Percentiles rank a stretch among this genome's conserved stretches.
phyloP scores from a whole-genome alignment of 1,284 basidiomycete genomes.

The Melampsora abietis-canadensis region DNA sequence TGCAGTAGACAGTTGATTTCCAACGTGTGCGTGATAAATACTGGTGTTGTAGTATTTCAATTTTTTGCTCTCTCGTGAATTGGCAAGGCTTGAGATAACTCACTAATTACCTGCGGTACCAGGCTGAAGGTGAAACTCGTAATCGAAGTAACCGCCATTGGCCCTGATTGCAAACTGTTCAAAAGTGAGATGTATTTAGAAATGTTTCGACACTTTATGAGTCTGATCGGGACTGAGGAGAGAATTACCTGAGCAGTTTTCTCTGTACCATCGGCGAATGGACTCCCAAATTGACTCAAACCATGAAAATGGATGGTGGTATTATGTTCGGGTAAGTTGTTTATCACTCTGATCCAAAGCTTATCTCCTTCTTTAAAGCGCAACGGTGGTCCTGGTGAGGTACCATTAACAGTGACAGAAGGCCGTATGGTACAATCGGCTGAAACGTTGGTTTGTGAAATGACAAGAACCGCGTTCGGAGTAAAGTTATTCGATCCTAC shows the following conservation, averaged over 20 bases:
- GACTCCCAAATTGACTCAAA: constrained; percentile 46
- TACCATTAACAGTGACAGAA: constrained; percentile 46
- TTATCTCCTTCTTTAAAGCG: constrained; percentile 48
- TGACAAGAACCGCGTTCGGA: constrained; percentile 17
- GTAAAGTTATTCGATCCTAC: too few relatives aligned
- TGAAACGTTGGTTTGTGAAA: constrained; percentile 1
- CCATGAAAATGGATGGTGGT: constrained; percentile 45
- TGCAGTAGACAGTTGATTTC: constrained; percentile 47
- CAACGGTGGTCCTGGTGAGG: constrained; percentile 48
- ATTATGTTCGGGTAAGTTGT: constrained; percentile 45
- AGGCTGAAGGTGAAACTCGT: constrained; percentile 19
- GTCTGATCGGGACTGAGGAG: neutral
- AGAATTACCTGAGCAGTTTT: constrained; percentile 47
- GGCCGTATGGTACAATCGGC: constrained; percentile 33
- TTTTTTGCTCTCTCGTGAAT: neutral
- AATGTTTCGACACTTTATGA: constrained; percentile 22
- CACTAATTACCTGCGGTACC: constrained; percentile 26
- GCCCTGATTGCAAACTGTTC: constrained; percentile 18
- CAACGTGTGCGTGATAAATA: constrained; percentile 49
- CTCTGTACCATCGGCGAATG: constrained; percentile 49
- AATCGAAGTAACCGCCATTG: constrained; percentile 29
- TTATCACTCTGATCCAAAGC: constrained; percentile 46
- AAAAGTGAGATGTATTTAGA: neutral
- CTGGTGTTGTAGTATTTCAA: neutral
- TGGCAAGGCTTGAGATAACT: neutral